A percentile compares a stretch with the other conserved stretches of the same genome.
Evolutionary conservation across 78 protist species (phyloP).

Genomic region (Andalucia godoyi): DNA sequence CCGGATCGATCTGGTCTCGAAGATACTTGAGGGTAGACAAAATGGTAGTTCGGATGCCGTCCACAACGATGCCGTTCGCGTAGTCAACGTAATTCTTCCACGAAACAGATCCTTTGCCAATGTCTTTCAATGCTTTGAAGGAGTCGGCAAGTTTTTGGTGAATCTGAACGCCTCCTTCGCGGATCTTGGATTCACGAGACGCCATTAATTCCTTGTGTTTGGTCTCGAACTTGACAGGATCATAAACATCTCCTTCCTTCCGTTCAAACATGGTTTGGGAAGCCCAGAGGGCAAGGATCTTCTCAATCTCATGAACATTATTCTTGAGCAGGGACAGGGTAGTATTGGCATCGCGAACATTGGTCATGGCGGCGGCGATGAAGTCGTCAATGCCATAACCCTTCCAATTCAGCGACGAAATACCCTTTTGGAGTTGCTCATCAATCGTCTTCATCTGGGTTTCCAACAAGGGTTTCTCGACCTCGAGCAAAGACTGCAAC

Average conservation of each 20-base stretch:
- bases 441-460: slow-evolving; percentile 26
- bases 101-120: background rate
- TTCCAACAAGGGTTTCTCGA: slow-evolving; percentile 54
- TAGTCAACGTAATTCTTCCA: slow-evolving; percentile 51
- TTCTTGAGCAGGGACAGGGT: background rate
- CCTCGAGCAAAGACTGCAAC: slow-evolving; percentile 18
- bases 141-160: slow-evolving; percentile 3
- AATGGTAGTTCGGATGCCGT: slow-evolving; percentile 2
- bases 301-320: background rate
- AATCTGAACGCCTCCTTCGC: background rate
- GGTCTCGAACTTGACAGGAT: slow-evolving; percentile 2
- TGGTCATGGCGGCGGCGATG: background rate
- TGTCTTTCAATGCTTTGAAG: background rate
- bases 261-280: slow-evolving; percentile 20
- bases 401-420: slow-evolving; percentile 7
- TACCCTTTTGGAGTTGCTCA: slow-evolving; percentile 29
- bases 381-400: slow-evolving; percentile 24
- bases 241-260: too few species aligned
- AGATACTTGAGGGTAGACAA: slow-evolving; percentile 13
- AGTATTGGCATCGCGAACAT: background rate
- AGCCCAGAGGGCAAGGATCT: too few species aligned
- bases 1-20: slow-evolving; percentile 13
- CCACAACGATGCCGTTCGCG: slow-evolving; percentile 19
- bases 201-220: background rate
- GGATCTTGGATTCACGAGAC: background rate